Base-by-base conservation (phyloP, 345 rosid species). In the Excoecaria cochinchinensis region DNA sequence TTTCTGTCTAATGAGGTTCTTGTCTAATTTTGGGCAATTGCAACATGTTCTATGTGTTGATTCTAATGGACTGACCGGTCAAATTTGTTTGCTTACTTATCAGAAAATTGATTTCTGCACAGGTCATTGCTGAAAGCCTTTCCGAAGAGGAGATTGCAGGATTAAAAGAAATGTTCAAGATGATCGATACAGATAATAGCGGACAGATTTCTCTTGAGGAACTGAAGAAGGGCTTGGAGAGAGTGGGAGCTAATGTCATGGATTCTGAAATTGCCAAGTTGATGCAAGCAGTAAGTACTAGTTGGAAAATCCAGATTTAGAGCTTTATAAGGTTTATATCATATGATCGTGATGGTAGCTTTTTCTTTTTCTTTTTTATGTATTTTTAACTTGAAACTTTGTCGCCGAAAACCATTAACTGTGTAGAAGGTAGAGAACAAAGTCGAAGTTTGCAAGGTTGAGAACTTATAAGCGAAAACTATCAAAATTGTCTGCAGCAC, bases 61-160 rank as follows among this genome's bases (percentile, higher is more conserved):
- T 50, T 51, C 11, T 69, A 31, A 19, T 40, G 59, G 38, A 3
- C 38, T 50, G 17, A 69, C 40, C 12, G 2, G 44, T 56, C 58
- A 50, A 14, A 25, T 39, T 14, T 63, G 10, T 63, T 39, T 63
- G 11, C 53, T 39, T 74, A 36, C 72, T 46, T 17, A 76, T 39
- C 52, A 4, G 51, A 69, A 31, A 60, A 57, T 44, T 42, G 39
- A 17, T 71, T n/a, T 73, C 52, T 72, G 51, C 76, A 12, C 77
- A 94, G 98, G 90, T 92, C 46, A 94, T 94, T 77, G 97, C 97
- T 57, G 97, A 94, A 66, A 92, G 86, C 85, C 82, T 94, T 16
- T 92, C 97, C 3, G 97, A 92, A 82, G 97, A 89, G 72, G 97
- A 94, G 79, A 92, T 92, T 69, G 98, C 95, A 8, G 97, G 98